Percentiles rank a stretch among this genome's conserved stretches.
phyloP scores from a whole-genome alignment of 2,329 filamentous ascomycete genomes.

The Madurella mycetomatis region DNA sequence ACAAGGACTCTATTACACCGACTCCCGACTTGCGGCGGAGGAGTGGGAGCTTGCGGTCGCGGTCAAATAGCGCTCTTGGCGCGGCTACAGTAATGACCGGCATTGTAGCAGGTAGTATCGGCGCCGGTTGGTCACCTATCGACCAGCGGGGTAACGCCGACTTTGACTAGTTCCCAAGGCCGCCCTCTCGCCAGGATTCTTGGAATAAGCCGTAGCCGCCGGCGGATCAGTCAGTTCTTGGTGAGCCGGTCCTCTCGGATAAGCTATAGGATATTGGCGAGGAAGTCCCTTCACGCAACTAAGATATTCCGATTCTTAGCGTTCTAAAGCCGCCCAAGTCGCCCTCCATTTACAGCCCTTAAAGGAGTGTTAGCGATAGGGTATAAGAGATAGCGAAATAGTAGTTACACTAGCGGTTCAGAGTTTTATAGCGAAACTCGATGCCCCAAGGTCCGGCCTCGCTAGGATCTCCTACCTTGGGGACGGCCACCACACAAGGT shows the following conservation, averaged over 20 bases:
- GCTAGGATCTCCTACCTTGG: not conserved
- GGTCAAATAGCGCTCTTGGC: slow-evolving; percentile 67
- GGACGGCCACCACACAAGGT: not conserved
- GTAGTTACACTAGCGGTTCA: not conserved
- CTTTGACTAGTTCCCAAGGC: slow-evolving; percentile 33
- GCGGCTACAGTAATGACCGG: slow-evolving; percentile 79
- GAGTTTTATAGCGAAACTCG: not conserved
- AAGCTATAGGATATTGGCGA: slow-evolving; percentile 34
- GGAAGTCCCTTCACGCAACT: slow-evolving; percentile 7
- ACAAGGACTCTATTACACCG: slow-evolving; percentile 44
- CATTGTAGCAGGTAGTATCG: slow-evolving; percentile 71
- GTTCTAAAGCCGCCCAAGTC: slow-evolving; percentile 24
- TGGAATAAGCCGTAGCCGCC: not conserved
- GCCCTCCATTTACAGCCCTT: slow-evolving; percentile 2
- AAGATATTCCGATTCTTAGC: slow-evolving; percentile 24
- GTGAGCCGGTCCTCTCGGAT: slow-evolving; percentile 29
- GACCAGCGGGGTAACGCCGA: slow-evolving; percentile 44
- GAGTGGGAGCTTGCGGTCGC: slow-evolving; percentile 61
- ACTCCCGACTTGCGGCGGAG: slow-evolving; percentile 60
- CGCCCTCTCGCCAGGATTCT: slow-evolving; percentile 19
- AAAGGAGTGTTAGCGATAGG: not conserved
- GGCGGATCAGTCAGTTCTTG: slow-evolving; percentile 17
- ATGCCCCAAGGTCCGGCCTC: not conserved
- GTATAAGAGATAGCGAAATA: not conserved
- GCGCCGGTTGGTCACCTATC: slow-evolving; percentile 70